Conservation (phyloP, 441 rosid species). For the Populus hybrid region DNA sequence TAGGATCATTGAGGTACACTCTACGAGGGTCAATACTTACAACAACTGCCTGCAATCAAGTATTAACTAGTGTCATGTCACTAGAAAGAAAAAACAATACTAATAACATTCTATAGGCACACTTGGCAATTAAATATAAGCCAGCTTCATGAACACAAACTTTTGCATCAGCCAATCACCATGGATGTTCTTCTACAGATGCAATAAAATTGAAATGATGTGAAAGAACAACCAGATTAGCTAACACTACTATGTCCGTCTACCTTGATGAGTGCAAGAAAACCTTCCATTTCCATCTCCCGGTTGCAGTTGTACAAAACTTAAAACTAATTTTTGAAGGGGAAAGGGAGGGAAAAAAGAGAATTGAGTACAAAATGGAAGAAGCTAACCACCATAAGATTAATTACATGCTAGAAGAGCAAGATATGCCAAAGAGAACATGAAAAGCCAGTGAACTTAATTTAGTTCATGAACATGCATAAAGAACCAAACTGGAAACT, state of each 20-base stretch:
- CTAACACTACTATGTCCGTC: not conserved
- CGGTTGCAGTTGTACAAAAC: not conserved
- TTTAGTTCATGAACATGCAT: not conserved
- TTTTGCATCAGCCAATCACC: not conserved
- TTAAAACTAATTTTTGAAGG: not conserved
- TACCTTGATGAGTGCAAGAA: not conserved
- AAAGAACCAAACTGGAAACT: slow-evolving; percentile 1
- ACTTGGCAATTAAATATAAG: not conserved
- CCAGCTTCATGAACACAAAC: not conserved
- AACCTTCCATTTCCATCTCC: not conserved
- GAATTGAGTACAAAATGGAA: not conserved
- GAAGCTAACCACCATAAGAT: not conserved
- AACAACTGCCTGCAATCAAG: slow-evolving; percentile 81
- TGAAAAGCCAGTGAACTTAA: not conserved
- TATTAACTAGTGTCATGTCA: slow-evolving; percentile 8
- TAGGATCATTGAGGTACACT: slow-evolving; percentile 64
- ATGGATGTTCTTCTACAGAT: not conserved
- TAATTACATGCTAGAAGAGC: not conserved
- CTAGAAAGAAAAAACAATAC: not conserved
- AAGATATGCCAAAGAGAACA: not conserved
- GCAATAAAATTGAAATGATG: not conserved
- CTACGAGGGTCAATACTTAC: slow-evolving; percentile 97
- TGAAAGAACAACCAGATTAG: not conserved
- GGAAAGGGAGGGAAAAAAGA: not conserved
- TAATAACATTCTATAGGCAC: not conserved